phyloP scores from a whole-genome alignment of 257 asterid species.

The Fraxinus cuspidata region DNA sequence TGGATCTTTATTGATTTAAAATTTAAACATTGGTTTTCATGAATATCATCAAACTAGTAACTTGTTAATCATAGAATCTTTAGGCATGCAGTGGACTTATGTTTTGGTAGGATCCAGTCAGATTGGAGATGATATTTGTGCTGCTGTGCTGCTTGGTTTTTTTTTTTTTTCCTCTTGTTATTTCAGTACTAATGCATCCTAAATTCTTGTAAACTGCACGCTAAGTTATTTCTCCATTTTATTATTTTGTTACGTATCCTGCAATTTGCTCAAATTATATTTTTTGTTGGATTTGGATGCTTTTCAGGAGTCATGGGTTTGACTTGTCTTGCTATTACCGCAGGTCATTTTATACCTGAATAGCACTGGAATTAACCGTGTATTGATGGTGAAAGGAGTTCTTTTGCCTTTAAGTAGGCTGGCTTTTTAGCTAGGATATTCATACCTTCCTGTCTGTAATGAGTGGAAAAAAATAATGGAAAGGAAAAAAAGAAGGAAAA shows the following conservation, averaged over 20 bases:
- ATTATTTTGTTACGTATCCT: conserved; percentile 16
- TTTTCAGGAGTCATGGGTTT: conserved; percentile 41
- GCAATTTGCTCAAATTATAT: conserved; percentile 16
- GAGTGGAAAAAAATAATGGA: conserved; percentile 12
- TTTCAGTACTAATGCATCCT: neutral
- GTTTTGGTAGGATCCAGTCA: neutral
- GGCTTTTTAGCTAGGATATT: conserved; percentile 26
- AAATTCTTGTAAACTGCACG: neutral
- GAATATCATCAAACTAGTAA: neutral
- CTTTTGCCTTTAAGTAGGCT: conserved; percentile 45
- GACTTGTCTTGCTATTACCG: conserved; percentile 56
- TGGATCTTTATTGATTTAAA: neutral
- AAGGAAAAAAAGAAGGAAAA: conserved; percentile 20
- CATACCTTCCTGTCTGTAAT: conserved; percentile 37
- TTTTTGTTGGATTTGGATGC: conserved; percentile 33
- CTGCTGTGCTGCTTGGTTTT: neutral
- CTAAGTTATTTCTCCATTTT: neutral
- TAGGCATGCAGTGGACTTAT: neutral
- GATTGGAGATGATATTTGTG: neutral
- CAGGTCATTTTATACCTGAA: conserved; percentile 52
- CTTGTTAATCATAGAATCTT: neutral
- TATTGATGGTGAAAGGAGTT: conserved; percentile 61
- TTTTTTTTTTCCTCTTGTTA: neutral
- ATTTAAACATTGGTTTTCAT: neutral
- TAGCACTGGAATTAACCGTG: conserved; percentile 61